phyloP scores from a whole-genome alignment of 768 basidiomycete genomes.

The Botryobasidium botryosum region DNA sequence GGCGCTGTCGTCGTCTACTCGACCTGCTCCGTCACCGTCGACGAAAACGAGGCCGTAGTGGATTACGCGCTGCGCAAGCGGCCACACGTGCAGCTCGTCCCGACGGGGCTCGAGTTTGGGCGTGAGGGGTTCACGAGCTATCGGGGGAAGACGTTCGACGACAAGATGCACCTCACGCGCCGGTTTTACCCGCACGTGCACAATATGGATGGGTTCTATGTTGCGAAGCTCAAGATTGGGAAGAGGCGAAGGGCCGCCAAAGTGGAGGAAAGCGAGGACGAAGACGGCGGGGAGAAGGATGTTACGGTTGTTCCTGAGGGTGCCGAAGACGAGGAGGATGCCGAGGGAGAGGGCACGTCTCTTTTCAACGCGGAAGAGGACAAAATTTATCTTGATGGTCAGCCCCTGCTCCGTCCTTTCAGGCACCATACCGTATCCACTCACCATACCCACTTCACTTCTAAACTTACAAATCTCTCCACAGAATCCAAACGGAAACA shows the following conservation, averaged over 20 bases:
- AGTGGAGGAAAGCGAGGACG: slow-evolving; percentile 17
- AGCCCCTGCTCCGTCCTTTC: slow-evolving; percentile 17
- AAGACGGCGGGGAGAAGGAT: slow-evolving; percentile 18
- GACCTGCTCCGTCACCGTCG: slow-evolving; percentile 94
- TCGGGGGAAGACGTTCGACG: slow-evolving; percentile 78
- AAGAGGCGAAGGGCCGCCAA: slow-evolving; percentile 35
- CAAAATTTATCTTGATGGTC: slow-evolving; percentile 60
- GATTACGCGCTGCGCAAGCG: slow-evolving; percentile 94
- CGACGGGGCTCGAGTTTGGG: slow-evolving; percentile 86
- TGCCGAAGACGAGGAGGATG: slow-evolving; percentile 16
- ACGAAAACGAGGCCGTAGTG: slow-evolving; percentile 96
- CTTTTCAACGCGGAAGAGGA: slow-evolving; percentile 68
- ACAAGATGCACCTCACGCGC: slow-evolving; percentile 62
- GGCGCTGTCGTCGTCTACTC: slow-evolving; percentile 96
- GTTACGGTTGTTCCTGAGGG: slow-evolving; percentile 17
- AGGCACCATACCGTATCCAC: slow-evolving; percentile 3
- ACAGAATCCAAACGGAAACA: slow-evolving; percentile 59
- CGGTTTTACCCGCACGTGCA: slow-evolving; percentile 95
- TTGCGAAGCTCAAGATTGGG: slow-evolving; percentile 95
- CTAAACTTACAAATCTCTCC: too few species aligned
- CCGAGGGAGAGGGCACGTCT: slow-evolving; percentile 23
- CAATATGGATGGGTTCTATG: slow-evolving; percentile 99
- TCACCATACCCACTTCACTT: too few species aligned
- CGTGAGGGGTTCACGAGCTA: slow-evolving; percentile 79
- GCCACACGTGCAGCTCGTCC: slow-evolving; percentile 80